A percentile compares a stretch with the other conserved stretches of the same genome.
These are phyloP conservation scores for Cryptosporidium parvum DNA, from an alignment of 169 alveolate genomes.

Conservation along the genomic window DNA sequence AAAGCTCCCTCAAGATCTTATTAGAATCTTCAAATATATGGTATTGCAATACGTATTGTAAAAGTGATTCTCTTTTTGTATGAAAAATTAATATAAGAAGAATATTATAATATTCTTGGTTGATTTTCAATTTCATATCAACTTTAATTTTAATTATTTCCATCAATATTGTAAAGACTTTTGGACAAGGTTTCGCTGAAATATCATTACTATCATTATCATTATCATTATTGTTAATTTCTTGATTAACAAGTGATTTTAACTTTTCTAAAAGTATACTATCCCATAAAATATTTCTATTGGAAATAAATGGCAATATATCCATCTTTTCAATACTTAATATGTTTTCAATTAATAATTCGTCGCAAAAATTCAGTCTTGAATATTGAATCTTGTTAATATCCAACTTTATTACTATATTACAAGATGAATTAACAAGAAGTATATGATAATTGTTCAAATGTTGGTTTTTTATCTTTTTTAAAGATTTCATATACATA, in stretches of 20 bases:
- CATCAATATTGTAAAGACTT: constrained; percentile 3
- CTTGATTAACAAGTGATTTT: constrained; percentile 6
- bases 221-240: neutral
- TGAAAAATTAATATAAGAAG: constrained; percentile 13
- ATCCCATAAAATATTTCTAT: constrained; percentile 30
- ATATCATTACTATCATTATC: neutral
- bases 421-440: constrained; percentile 12
- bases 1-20: neutral
- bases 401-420: neutral
- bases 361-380: neutral
- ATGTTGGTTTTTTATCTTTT: neutral
- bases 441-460: neutral
- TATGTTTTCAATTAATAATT: constrained; percentile 2
- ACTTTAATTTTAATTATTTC: constrained; percentile 31
- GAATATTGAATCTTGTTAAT: constrained; percentile 26
- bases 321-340: constrained; percentile 15
- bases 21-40: constrained; percentile 61
- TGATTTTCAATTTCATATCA: constrained; percentile 1
- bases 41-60: constrained; percentile 39
- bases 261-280: neutral
- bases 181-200: neutral
- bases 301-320: constrained; percentile 35
- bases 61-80: constrained; percentile 5
- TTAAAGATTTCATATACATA: constrained; percentile 4
- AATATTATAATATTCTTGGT: neutral